Base-by-base conservation (phyloP, 371 early-diverging fungal genomes). In the Nematocida sp. region DNA sequence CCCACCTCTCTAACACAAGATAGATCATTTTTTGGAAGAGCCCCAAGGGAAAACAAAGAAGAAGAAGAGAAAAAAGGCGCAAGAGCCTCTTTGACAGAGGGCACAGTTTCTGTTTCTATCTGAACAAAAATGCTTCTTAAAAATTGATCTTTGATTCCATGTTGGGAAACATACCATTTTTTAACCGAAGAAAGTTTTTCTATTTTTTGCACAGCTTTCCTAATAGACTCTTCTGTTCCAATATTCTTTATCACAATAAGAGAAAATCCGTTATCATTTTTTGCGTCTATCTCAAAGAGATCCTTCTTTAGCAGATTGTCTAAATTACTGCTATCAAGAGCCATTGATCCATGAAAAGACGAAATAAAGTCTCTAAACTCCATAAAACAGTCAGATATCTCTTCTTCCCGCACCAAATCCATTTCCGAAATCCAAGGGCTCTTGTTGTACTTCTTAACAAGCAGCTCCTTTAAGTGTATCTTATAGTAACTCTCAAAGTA, bases 281-380 rank as follows among this genome's bases (percentile, higher is more conserved):
- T 30, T 0, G 26, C 50, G 0, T 45, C 16, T 38, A 25, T 33
- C 23, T 71, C 75, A 51, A 71, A 71, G 3, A 71, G 63, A 26
- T 71, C 75, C 13, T 47, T 38, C 33, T 57, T 28, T 35, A 71
- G 33, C 9, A 71, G 53, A 35, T 2, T 18, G 9, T 18, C 25
- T 45, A 25, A 23, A 45, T 61, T 61, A 20, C 18, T 32, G 13
- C 39, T 38, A 9, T 61, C 63, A 20, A 61, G 64, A 11, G 28
- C 18, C 13, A 71, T 28, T 20, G 32, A 42, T 11, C 5, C 11
- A 47, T 39, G 60, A 4, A 23, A 4, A 59, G 39, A 48, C 5
- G 75, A 32, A 16, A 71, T 51, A 61, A 71, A 71, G 61, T 71
- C 75, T 32, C 75, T 42, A 61, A 71, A 71, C 61, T 61, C 47